A percentile compares a stretch with the other conserved stretches of the same genome.
Evolutionary conservation across 2,329 filamentous ascomycete species (phyloP).

Genomic region (Aureobasidium namibiae): DNA sequence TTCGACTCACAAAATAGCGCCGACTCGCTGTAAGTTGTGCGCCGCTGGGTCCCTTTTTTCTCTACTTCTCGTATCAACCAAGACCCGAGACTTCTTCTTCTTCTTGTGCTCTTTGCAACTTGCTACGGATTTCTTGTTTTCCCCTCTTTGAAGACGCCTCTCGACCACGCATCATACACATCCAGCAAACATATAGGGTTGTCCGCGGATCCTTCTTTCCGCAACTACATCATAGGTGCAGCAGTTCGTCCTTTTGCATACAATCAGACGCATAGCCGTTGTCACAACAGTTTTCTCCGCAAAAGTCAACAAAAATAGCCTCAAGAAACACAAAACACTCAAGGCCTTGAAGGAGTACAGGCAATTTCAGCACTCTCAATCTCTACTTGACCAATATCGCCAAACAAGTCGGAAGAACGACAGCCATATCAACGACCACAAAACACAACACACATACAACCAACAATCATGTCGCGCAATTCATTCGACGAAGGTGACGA

Average conservation of each 20-base stretch:
- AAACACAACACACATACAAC: background rate
- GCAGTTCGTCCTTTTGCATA: background rate
- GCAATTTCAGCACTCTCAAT: background rate
- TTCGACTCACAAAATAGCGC: background rate
- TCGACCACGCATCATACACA: background rate
- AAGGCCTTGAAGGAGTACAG: background rate
- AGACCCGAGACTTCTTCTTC: too few relatives aligned
- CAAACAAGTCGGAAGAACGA: background rate
- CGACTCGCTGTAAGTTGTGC: background rate
- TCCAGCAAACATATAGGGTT: background rate
- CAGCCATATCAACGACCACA: background rate
- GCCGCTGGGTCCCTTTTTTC: background rate
- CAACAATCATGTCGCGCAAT: constrained; percentile 5
- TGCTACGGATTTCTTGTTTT: background rate
- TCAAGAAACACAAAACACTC: background rate
- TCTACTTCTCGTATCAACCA: background rate
- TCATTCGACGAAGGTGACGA: constrained; percentile 11
- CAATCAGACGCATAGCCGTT: background rate
- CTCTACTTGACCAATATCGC: too few relatives aligned
- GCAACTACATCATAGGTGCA: background rate
- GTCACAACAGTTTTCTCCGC: constrained; percentile 1
- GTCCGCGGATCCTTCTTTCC: background rate
- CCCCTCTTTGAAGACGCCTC: background rate
- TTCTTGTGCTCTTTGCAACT: background rate
- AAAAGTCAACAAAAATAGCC: constrained; percentile 4